Evolutionary conservation across 805 yeast species (phyloP), one percentile per base, ranked within the genome.

Genomic region (Candida rishiriensis): DNA sequence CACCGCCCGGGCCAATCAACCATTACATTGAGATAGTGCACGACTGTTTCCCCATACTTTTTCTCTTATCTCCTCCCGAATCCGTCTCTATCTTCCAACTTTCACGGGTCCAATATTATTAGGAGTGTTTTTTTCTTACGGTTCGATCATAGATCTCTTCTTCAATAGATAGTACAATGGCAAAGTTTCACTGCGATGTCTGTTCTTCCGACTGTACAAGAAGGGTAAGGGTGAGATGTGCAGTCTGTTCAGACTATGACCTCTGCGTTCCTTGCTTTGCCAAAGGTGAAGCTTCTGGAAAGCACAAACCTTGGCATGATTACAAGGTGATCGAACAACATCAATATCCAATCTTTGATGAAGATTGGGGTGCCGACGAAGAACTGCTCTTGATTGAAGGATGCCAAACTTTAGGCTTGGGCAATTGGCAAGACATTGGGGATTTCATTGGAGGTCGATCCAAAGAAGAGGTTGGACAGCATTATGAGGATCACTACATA

Each of bases 291-390:
- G 69, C 78, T 17, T 78, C 93, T 3, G 95, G 88, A 3, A 82
- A 79, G 49, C 99, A 93, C 69, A 83, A 88, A 63, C 98, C 99
- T 10, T 87, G 81, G 75, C 99, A 93, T 63, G 95, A 87, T 59
- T 93, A 93, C 63, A 78, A 81, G 57, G 86, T 93, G 13, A 82
- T 91, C 26, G 99, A 93, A 64, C 97, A 95, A 55, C 91, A 91
- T 59, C 85, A 95, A 3, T 91, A 88, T 59, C 99, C 99, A 0
- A 86, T 95, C 10, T 83, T 95, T 53, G 85, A 81, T 41, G 78
- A 75, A 44, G 90, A 84, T 44, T 93, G 99, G 98, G 99, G 99
- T 32, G 99, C 99, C 1, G 99, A 93, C 67, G 99, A 93, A 64
- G 99, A 93, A 65, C 61, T 90, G 44, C 72, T 88, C 29, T 69